Base-by-base conservation (phyloP, 129 eudicot species). In the Tanacetum coccineum region DNA sequence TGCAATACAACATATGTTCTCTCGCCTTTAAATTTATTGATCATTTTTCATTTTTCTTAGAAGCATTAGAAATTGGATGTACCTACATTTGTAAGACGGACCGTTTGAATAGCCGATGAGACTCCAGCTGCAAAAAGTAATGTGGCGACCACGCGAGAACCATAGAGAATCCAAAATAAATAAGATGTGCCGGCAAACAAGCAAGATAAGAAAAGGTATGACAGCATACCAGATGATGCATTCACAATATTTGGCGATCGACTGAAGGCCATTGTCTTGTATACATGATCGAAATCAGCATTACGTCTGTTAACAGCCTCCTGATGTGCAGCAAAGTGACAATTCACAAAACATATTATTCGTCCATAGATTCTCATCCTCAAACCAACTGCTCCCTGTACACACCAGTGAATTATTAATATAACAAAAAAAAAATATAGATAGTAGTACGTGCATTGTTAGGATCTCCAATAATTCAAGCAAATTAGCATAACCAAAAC, bases 271-370 rank as follows among this genome's bases (percentile, higher is more conserved):
- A 89, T 93, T 57, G 87, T 84, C 44, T 81, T 88, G 55, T 88
- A 93, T n/a, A 93, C 98, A 82, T 93, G 95, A 76, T 93, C 96
- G 63, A 93, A 93, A 80, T 93, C 98, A 70, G 91, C 92, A 82
- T 93, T 93, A 25, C 98, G 95, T 3, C 98, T 81, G 47, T 62
- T 81, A 54, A 89, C 92, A 59, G 95, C 98, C 39, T 93, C 98
- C 49, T 80, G 59, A 71, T 93, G 96, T 70, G 98, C 96, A 69
- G 98, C 98, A 82, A 93, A 93, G 73, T 93, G 98, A 77, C 98
- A 93, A 71, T 93, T 93, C 67, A 93, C 95, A 79, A 93, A 93
- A 77, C 98, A 89, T 74, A 93, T 64, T 32, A 53, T 75, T 56
- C 98, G 77, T 48, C 79, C 95, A 76, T 82, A 93, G 11, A 88